Base-by-base conservation (phyloP, 2,329 filamentous ascomycete species). In the Epicoccum sorghinum region DNA sequence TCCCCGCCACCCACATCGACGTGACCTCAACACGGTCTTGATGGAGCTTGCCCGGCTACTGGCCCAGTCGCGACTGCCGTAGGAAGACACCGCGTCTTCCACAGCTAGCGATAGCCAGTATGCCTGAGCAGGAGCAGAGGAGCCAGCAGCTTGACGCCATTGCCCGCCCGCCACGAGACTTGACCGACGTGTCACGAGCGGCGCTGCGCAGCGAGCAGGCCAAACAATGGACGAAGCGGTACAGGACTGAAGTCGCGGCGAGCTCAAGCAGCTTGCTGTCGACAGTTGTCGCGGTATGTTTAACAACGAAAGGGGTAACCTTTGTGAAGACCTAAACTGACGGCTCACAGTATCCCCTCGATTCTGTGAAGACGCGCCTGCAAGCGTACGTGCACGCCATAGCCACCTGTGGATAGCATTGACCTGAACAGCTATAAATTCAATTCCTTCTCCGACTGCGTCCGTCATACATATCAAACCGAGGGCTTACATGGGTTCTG, bases 311-410 rank as follows among this genome's bases (percentile, higher is more conserved):
- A 7, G 4, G 18, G 13, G 24, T 2, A n/a, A 12, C 3, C 6
- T 4, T n/a, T n/a, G 9, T 10, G 14, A 49, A 18, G 7, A 22
- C 10, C 6, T 12, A 12, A 25, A 49, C 70, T 75, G 39, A 74
- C 54, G 49, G 44, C 43, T 57, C 47, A 22, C 47, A 82, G 79
- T 96, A 93, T 71, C 91, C 91, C 22, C 84, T 96, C 64, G 91
- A 96, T 74, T 93, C 91, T 67, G 88, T 93, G 72, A 96, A 96
- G 80, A 93, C 89, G 51, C 89, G 91, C 69, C 91, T 95, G 86
- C 91, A 96, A 79, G 90, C 89, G 62, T 78, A 75, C 58, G 75
- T 62, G 44, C 47, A 35, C 51, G 37, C 42, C 53, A 47, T 46
- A 23, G 24, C 13, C 23, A 9, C 33, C 22, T 33, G 24, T 6